Percentiles rank a stretch among this genome's conserved stretches.
Evolutionary conservation across 1,284 basidiomycete genomes (phyloP).

Genomic region (Ceratobasidium sp.): DNA sequence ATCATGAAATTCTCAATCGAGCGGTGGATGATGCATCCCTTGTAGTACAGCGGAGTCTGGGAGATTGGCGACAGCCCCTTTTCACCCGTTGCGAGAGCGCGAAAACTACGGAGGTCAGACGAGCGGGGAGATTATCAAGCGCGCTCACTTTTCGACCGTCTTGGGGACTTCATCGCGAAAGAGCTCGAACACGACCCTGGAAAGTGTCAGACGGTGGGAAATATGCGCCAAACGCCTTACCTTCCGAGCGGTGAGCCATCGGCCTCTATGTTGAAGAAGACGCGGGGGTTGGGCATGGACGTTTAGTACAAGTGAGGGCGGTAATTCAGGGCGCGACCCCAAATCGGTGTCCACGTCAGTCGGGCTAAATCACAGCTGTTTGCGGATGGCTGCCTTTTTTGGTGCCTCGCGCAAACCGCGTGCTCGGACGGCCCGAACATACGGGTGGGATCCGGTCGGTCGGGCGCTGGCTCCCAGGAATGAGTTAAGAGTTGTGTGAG

Average conservation of each 20-base stretch:
- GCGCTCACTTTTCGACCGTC: conserved; percentile 81
- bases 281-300: conserved; percentile 54
- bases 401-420: conserved; percentile 10
- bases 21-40: conserved; percentile 77
- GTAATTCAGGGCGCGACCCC: conserved; percentile 10
- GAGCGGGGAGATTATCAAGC: background rate
- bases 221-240: conserved; percentile 50
- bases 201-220: background rate
- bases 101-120: conserved; percentile 64
- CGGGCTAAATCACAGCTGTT: background rate
- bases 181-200: conserved; percentile 80
- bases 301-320: background rate
- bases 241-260: conserved; percentile 64
- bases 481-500: background rate
- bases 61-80: conserved; percentile 70
- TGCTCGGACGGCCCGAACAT: background rate
- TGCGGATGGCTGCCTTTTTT: background rate
- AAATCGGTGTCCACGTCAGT: background rate
- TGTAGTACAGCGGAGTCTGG: conserved; percentile 79
- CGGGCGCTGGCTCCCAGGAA: background rate
- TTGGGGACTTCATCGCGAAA: conserved; percentile 78
- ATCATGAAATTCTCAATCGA: conserved; percentile 90
- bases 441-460: background rate
- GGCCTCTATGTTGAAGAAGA: conserved; percentile 71
- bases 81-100: conserved; percentile 87